Evolutionary conservation across 805 yeast species (phyloP), one percentile per base, ranked within the genome.

Genomic region (Yarrowia yakushimensis): DNA sequence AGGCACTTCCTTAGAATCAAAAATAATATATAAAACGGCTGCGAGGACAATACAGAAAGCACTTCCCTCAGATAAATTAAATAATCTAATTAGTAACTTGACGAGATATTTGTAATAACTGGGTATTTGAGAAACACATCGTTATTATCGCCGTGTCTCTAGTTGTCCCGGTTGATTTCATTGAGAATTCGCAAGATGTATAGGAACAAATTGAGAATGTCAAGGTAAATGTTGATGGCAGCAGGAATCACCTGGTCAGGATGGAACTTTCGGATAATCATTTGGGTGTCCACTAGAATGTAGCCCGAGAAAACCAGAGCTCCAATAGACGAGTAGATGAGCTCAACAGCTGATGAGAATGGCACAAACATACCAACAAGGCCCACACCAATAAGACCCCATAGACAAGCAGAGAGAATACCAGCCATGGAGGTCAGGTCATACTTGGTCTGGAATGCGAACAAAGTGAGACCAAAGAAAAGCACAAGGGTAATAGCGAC

Each of bases 211-310:
- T 90, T 90, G 74, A 91, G 78, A 50, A 90, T 82, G 72, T 90
- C 97, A 78, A 90, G 79, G 72, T 91, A 90, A 65, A 91, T 79
- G 67, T 83, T 76, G 70, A 91, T 84, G 15, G 93, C 84, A 59
- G 96, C 93, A 39, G 84, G 81, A n/a, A 90, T 81, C 69, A 89
- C 96, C 67, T 91, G 96, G 67, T 90, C 97, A 43, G 90, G 85
- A 69, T 85, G 86, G 67, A 79, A 84, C 63, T 83, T 84, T 70
- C 86, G 84, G 84, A 90, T 81, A 63, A 90, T 82, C 67, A 83
- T 72, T 73, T 90, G 96, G 20, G 96, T 90, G 72, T 90, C 97
- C 48, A 89, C 82, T 57, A 90, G 74, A 64, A 91, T 80, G 70
- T 86, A 90, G 4, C 84, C 82, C 13, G 86, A 78, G 74, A 90